Evolutionary conservation across 805 yeast species (phyloP).

Genomic region (Starmerella bombi): DNA sequence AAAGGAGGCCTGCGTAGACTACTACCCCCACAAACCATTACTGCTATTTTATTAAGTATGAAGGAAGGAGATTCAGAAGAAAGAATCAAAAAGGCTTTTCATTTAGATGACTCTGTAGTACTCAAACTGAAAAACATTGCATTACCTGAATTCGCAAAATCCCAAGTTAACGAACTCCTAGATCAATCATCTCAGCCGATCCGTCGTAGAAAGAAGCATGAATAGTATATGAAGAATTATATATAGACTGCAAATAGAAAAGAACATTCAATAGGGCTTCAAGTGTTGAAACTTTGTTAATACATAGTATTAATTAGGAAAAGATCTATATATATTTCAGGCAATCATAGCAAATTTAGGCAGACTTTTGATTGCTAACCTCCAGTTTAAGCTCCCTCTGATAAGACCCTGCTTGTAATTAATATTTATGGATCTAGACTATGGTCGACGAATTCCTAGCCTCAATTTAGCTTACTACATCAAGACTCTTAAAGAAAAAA

Average conservation of each 20-base stretch:
- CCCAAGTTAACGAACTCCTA: constrained; percentile 4
- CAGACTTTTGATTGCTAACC: too few relatives aligned
- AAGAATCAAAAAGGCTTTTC: constrained; percentile 13
- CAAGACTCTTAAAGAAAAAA: neutral
- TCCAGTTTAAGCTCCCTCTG: too few relatives aligned
- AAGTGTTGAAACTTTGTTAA: too few relatives aligned
- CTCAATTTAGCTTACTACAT: neutral
- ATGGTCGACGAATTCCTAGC: neutral
- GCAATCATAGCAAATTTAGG: too few relatives aligned
- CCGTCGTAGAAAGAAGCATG: neutral
- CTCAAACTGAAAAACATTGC: constrained; percentile 8
- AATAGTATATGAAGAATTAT: neutral
- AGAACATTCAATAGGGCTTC: too few relatives aligned
- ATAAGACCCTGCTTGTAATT: too few relatives aligned
- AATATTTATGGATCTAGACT: too few relatives aligned
- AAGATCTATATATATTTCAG: too few relatives aligned
- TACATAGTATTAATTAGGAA: too few relatives aligned
- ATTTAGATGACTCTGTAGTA: constrained; percentile 16
- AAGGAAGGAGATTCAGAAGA: constrained; percentile 20
- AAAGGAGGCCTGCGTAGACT: constrained; percentile 7
- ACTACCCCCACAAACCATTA: constrained; percentile 20
- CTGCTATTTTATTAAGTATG: constrained; percentile 18
- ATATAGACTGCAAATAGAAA: too few relatives aligned
- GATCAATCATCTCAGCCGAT: neutral
- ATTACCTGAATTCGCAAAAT: constrained; percentile 6